These are phyloP conservation scores for Brasenia schreberi DNA, from an alignment of 164 flowering plant species.

Conservation along the genomic window DNA sequence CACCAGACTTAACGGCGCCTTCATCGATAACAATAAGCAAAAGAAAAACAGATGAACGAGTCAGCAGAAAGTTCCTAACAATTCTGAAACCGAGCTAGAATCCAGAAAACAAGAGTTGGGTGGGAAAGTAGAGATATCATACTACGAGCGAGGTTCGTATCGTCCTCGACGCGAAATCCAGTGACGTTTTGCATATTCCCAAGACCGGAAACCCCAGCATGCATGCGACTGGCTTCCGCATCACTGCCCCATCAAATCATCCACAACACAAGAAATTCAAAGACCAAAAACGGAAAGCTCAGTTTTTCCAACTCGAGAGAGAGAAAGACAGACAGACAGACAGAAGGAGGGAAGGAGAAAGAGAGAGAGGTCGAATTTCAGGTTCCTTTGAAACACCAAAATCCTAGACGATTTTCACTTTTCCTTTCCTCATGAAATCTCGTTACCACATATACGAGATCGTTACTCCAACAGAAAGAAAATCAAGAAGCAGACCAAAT, in stretches of 20 bases:
- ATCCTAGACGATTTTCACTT: too few relatives aligned
- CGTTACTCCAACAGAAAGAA: neutral
- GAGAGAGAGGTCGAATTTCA: too few relatives aligned
- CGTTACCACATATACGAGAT: too few relatives aligned
- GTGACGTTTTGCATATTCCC: neutral
- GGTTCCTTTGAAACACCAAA: too few relatives aligned
- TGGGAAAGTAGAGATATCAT: neutral
- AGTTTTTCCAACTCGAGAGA: too few relatives aligned
- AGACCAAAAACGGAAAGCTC: too few relatives aligned
- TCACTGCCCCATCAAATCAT: neutral
- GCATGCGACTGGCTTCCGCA: neutral
- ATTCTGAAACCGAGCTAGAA: neutral
- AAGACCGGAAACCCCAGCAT: neutral
- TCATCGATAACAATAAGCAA: neutral
- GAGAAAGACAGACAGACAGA: too few relatives aligned
- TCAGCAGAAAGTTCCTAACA: neutral
- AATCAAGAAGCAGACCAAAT: neutral
- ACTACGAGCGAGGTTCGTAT: neutral
- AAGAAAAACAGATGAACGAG: too few relatives aligned
- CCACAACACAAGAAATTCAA: too few relatives aligned
- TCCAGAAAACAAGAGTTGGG: neutral
- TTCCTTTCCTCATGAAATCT: too few relatives aligned
- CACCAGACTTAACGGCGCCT: neutral
- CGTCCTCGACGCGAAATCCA: neutral
- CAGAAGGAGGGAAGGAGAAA: too few relatives aligned